These are phyloP conservation scores for Lizanozyma gosingica DNA, from an alignment of 1,139 yeast species.

Conservation along the genomic window DNA sequence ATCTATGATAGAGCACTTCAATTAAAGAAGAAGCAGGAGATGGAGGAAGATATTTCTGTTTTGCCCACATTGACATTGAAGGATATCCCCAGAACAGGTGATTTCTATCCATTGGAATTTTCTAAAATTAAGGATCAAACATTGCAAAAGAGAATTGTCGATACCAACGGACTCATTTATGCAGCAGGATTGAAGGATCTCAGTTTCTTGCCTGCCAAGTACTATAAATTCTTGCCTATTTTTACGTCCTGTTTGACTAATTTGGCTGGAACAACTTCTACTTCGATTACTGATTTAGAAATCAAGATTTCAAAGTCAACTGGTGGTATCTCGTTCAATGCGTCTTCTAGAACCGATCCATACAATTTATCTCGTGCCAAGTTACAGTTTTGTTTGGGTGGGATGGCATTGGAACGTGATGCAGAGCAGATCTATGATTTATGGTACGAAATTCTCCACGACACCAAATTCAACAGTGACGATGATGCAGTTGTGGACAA, in stretches of 20 bases:
- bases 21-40: slow-evolving; percentile 55
- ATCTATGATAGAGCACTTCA: slow-evolving; percentile 53
- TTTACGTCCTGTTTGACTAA: slow-evolving; percentile 76
- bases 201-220: slow-evolving; percentile 45
- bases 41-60: slow-evolving; percentile 64
- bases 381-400: slow-evolving; percentile 50
- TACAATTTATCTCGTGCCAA: slow-evolving; percentile 31
- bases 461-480: slow-evolving; percentile 48
- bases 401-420: slow-evolving; percentile 68
- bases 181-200: slow-evolving; percentile 52
- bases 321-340: slow-evolving; percentile 68
- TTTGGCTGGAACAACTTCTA: slow-evolving; percentile 63
- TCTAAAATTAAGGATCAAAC: slow-evolving; percentile 17
- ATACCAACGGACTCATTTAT: slow-evolving; percentile 71
- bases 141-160: slow-evolving; percentile 43
- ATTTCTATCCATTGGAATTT: slow-evolving; percentile 25
- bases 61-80: slow-evolving; percentile 66
- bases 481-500: slow-evolving; percentile 54
- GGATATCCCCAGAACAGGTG: slow-evolving; percentile 63
- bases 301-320: slow-evolving; percentile 75
- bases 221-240: slow-evolving; percentile 64
- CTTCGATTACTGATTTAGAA: slow-evolving; percentile 73
- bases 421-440: slow-evolving; percentile 50
- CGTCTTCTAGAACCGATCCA: slow-evolving; percentile 52
- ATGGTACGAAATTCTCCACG: slow-evolving; percentile 58